Percentiles rank a stretch among this genome's conserved stretches.
These are phyloP conservation scores for Arxiozyma heterogenica DNA, from an alignment of 1,139 yeast genomes.

Conservation along the genomic window DNA sequence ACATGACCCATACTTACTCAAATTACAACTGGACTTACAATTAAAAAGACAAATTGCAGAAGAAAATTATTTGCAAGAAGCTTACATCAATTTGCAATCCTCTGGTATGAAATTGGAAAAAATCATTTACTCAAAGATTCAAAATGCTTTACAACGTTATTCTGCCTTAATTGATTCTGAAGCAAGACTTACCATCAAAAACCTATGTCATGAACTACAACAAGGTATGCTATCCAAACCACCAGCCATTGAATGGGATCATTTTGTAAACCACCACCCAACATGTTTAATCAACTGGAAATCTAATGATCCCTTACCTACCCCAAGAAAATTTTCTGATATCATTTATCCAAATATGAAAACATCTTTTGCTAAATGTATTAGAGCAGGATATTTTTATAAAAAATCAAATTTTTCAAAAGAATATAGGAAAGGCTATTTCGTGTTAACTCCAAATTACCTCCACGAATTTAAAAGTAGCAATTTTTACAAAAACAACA, in stretches of 20 bases:
- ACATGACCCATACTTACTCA: constrained; percentile 58
- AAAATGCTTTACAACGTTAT: constrained; percentile 48
- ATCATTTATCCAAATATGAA: constrained; percentile 45
- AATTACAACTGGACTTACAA: constrained; percentile 57
- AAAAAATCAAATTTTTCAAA: constrained; percentile 58
- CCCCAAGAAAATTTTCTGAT: constrained; percentile 40
- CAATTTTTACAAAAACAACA: constrained; percentile 43
- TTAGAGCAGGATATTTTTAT: constrained; percentile 44
- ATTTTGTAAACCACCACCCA: constrained; percentile 49
- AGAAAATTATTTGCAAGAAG: constrained; percentile 63
- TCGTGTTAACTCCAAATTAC: constrained; percentile 62
- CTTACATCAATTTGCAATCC: constrained; percentile 57
- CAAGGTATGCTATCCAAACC: constrained; percentile 58
- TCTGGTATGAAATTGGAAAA: constrained; percentile 67
- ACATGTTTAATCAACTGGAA: constrained; percentile 34
- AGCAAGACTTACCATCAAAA: constrained; percentile 46
- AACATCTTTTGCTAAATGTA: constrained; percentile 43
- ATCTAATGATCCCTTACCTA: constrained; percentile 42
- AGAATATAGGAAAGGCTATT: constrained; percentile 57
- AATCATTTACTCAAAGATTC: constrained; percentile 58
- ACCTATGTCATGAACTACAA: constrained; percentile 51
- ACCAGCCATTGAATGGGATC: constrained; percentile 64
- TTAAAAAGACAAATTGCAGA: constrained; percentile 57
- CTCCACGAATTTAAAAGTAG: constrained; percentile 62
- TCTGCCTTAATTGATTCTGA: constrained; percentile 49